Percentiles rank a stretch among this genome's conserved stretches.
Evolutionary conservation across 1,284 basidiomycete species (phyloP).

Genomic region (Apiotrichum akiyoshidainum): DNA sequence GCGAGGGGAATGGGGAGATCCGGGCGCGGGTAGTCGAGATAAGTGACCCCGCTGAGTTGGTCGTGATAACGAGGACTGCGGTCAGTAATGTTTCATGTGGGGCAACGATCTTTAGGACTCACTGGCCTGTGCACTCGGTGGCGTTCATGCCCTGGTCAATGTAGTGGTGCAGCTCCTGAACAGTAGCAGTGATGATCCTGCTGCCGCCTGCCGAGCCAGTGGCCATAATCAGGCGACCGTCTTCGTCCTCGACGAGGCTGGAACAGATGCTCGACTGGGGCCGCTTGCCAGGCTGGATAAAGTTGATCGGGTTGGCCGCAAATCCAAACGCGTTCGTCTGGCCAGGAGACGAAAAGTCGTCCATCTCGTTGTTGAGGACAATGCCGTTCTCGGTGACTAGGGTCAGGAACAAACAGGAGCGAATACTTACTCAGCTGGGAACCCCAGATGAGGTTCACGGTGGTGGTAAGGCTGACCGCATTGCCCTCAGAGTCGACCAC

Average conservation of each 20-base stretch:
- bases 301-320: slow-evolving; percentile 47
- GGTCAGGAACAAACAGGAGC: not conserved
- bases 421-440: slow-evolving; percentile 29
- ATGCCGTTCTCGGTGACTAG: slow-evolving; percentile 27
- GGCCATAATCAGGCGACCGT: slow-evolving; percentile 45
- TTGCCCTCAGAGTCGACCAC: slow-evolving; percentile 48
- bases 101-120: not conserved
- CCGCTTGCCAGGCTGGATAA: slow-evolving; percentile 47
- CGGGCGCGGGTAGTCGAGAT: slow-evolving; percentile 39
- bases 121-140: slow-evolving; percentile 28
- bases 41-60: slow-evolving; percentile 45
- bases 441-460: slow-evolving; percentile 52
- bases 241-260: slow-evolving; percentile 46
- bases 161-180: slow-evolving; percentile 43
- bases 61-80: slow-evolving; percentile 52
- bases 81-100: not conserved
- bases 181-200: slow-evolving; percentile 52
- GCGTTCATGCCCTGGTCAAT: slow-evolving; percentile 38
- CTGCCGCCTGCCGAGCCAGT: slow-evolving; percentile 51
- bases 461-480: slow-evolving; percentile 52
- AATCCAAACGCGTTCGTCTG: slow-evolving; percentile 50
- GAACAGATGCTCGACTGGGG: slow-evolving; percentile 49
- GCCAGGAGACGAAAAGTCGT: slow-evolving; percentile 48
- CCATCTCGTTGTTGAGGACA: slow-evolving; percentile 47
- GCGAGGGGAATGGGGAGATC: slow-evolving; percentile 25